Evolutionary conservation across 257 asterid genomes (phyloP).

Genomic region (Nicotiana tabacum): DNA sequence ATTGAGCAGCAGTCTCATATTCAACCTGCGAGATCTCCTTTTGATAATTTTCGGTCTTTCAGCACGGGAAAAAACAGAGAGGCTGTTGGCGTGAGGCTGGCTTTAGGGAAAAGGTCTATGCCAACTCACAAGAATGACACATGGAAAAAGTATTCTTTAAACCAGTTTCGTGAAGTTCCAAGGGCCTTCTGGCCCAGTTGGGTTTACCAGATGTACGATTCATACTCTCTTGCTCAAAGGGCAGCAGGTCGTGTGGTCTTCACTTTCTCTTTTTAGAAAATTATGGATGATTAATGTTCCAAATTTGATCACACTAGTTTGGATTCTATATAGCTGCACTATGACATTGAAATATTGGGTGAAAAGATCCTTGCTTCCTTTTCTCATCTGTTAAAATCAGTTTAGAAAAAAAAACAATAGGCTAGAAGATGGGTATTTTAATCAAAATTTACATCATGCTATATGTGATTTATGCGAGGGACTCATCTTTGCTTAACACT

Average conservation of each 20-base stretch:
- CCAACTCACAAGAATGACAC: conserved; percentile 29
- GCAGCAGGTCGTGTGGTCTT: conserved; percentile 66
- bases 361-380: background rate
- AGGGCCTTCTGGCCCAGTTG: conserved; percentile 92
- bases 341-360: background rate
- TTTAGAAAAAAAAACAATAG: background rate
- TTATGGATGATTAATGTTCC: conserved; percentile 7
- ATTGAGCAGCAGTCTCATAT: conserved; percentile 27
- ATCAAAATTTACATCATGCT: background rate
- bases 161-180: conserved; percentile 56
- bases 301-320: background rate
- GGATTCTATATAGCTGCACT: background rate
- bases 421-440: background rate
- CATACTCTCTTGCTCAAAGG: conserved; percentile 74
- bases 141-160: conserved; percentile 36
- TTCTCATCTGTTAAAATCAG: background rate
- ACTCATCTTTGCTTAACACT: background rate
- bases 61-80: conserved; percentile 26
- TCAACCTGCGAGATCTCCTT: conserved; percentile 30
- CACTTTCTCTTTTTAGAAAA: background rate
- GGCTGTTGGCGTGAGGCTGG: conserved; percentile 26
- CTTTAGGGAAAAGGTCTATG: conserved; percentile 27
- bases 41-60: conserved; percentile 33
- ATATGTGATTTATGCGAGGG: background rate
- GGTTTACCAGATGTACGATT: conserved; percentile 90